Base-by-base conservation (phyloP, 2,329 filamentous ascomycete genomes). In the Chrysoporthe austroafricana region DNA sequence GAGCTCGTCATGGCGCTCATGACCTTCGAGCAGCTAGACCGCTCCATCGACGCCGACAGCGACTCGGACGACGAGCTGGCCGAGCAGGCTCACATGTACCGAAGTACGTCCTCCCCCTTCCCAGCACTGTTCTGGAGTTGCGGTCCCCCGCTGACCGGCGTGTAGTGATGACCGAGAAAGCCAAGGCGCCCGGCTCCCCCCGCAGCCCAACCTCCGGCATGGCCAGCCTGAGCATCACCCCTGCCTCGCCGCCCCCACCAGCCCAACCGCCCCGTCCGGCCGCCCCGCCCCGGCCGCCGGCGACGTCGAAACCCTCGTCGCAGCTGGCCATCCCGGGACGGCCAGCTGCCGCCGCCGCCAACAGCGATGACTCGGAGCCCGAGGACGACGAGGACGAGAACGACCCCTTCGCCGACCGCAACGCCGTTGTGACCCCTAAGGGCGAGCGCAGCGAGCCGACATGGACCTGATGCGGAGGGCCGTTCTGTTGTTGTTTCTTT, bases 1-100 rank as follows among this genome's bases (percentile, higher is more conserved):
- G 92, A 97, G 78, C 89, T 99, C n/a, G 92, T 98, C 52, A 91
- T 91, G 70, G 93, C 94, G 1, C 85, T 99, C 67, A 97, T 97
- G 88, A 92, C 94, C 0, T 99, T 94, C 75, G 95, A 98, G 79
- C 92, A 97, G 73, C 87, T 98, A 71, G 95, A 99, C 76, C 89
- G 90, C 69, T 94, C 92, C 60, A 91, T 95, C 71, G 91, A 93
- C 71, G 88, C 89, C 6, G 89, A 91, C 75, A 90, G 88, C 72
- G 89, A 91, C 77, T 90, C 88, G 1, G 89, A 91, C 67, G 88
- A 90, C 70, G 91, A 88, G 73, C 76, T 88, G 52, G 88, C 90
- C 57, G 88, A 91, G 74, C 88, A 90, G 76, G 88, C 89, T 46
- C 86, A 89, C 73, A 80, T 87, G 32, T 91, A 90, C 72, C 82